Base-by-base conservation (phyloP, 2,329 filamentous ascomycete species). In the Trichoderma cornu-damae region DNA sequence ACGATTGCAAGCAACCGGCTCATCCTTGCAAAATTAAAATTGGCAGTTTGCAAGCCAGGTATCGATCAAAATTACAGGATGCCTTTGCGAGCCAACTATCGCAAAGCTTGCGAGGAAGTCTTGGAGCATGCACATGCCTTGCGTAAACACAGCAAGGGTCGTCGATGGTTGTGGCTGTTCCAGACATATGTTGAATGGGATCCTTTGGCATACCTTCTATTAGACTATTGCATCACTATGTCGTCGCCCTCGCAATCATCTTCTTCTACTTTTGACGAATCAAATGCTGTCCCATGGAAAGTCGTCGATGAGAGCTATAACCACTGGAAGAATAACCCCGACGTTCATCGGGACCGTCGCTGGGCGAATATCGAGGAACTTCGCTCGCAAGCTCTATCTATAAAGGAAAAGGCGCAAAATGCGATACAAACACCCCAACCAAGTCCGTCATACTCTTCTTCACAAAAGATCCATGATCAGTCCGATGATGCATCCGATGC, bases 141-240 rank as follows among this genome's bases (percentile, higher is more conserved):
- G 32, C 53, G 61, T 4, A 42, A 55, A 32, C 59, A 46, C 8
- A 46, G 34, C n/a, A 60, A 48, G 16, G 60, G 46, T 46, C 59
- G 40, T 38, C 81, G 83, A 64, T 87, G 84, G 84, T 77, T 79
- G 37, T 87, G 84, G 84, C 73, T 86, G 0, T 85, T 85, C 72
- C 74, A 76, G 20, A 84, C 82, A 1, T 84, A 86, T 58, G 79
- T 84, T 62, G 84, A 86, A 64, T 87, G 83, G 83, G 82, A 85
- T 64, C 80, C 82, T 2, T 74, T 86, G 35, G 82, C 82, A 1
- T 85, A 84, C 64, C 75, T 85, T 3, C 72, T 86, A 6, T 79
- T 80, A 1, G 81, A 86, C 62, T 72, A 86, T 0, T 84, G 81
- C 62, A 58, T 59, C 26, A 60, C 40, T 28, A 37, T 6, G 3